Evolutionary conservation across 1,284 basidiomycete genomes (phyloP), one percentile per base, ranked within the genome.

Genomic region (Phlebopus sp.): DNA sequence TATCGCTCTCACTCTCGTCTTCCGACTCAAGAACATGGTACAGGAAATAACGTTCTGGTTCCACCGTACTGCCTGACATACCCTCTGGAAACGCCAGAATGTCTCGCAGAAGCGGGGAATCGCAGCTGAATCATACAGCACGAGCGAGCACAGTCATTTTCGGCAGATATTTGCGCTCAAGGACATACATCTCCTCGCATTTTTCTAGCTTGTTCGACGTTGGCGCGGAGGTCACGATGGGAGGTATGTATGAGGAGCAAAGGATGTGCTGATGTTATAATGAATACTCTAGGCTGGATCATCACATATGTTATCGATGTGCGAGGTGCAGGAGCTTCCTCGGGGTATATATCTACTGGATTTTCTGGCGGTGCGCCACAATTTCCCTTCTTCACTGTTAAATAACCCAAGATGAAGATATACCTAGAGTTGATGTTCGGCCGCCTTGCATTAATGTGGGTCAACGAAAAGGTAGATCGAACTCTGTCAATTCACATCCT

Each of bases 201-300:
- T 72, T 19, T 83, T 78, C 53, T n/a, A 58, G 69, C 17, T 59
- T 80, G 25, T 68, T 80, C 27, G 81, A 81, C 50, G 77, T 81
- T 36, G 81, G 81, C 6, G 68, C 72, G 2, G 79, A 82, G 54
- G 78, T 81, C 4, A 76, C 78, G 3, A 67, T 81, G n/a, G 76
- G 76, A 50, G 74, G 73, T 73, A 52, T 29, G 43, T 14, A 15
- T 15, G 39, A n/a, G n/a, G n/a, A n/a, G n/a, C n/a, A n/a, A n/a
- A n/a, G n/a, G n/a, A n/a, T n/a, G 35, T 18, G 9, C 5, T 29
- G 27, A 23, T 8, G n/a, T 8, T 30, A 17, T 41, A 14, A 9
- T 34, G 36, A n/a, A 21, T 18, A 11, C 18, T 3, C 34, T 23
- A 51, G 74, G 74, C 2, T 76, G 76, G 76, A 77, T 72, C 38